Evolutionary conservation across 129 eudicot genomes (phyloP), one percentile per base, ranked within the genome.

Genomic region (Pulicaria dysenterica): DNA sequence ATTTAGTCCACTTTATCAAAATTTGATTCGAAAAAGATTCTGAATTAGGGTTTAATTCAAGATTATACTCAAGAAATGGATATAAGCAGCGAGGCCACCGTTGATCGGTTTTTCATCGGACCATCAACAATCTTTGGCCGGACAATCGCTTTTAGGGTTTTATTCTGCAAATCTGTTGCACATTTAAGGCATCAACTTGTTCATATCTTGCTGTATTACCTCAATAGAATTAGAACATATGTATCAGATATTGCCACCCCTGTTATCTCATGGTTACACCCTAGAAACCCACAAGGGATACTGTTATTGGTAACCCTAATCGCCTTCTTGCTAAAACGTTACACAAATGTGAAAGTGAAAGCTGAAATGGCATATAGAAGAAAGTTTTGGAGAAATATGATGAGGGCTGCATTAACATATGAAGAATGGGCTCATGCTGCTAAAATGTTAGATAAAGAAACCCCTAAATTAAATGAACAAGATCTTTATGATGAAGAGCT

Each of bases 351-450:
- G 44, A 94, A 94, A 72, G 47, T 57, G 54, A 85, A 79, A 73
- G 99, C 96, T 1, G 97, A 90, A 73, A 84, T 94, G 96, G 99
- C 97, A 3, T 94, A 90, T 66, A 76, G 87, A 60, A 84, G 96
- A 60, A 94, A 90, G 24, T 94, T 90, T 79, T 94, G 99, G 99
- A 79, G 97, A 75, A 94, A 94, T 68, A 90, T 86, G 96, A 94
- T 90, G 97, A 84, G 89, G 65, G 64, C 85, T 9, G 99, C 99
- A 2, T 71, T 90, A 48, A 94, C 91, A 12, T 94, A 94, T 72
- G 99, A 94, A 73, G 97, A 94, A 74, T 94, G 97, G 97, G 92
- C 99, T 60, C 99, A 94, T 69, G 95, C 99, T n/a, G 96, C 99
- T 51, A 90, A 84, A 73, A 94, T 94, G 99, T 75, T 94, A 16